phyloP scores from a whole-genome alignment of 2,329 filamentous ascomycete genomes.

The Alternaria angustiovoidea region DNA sequence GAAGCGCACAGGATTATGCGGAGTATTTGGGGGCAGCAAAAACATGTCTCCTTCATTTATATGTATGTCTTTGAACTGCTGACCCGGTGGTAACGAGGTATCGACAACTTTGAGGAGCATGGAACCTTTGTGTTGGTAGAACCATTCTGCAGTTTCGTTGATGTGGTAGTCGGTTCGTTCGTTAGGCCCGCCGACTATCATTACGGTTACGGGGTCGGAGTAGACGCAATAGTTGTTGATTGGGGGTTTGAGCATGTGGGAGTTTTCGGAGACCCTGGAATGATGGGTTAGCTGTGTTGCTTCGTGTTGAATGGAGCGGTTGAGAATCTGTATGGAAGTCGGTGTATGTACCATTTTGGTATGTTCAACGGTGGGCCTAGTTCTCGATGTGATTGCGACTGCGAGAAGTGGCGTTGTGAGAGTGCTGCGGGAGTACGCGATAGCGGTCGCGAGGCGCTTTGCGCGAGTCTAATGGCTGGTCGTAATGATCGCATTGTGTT shows the following conservation, averaged over 20 bases:
- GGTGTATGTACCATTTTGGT: slow-evolving; percentile 50
- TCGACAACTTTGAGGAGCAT: slow-evolving; percentile 96
- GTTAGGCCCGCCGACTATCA: slow-evolving; percentile 97
- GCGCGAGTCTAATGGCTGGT: slow-evolving; percentile 23
- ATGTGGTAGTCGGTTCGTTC: slow-evolving; percentile 98
- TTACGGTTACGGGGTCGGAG: slow-evolving; percentile 81
- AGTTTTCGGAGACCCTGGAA: slow-evolving; percentile 85
- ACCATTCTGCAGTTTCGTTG: slow-evolving; percentile 95
- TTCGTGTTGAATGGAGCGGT: background rate
- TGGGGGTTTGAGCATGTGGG: slow-evolving; percentile 89
- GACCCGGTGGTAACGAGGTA: slow-evolving; percentile 32
- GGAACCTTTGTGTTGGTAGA: slow-evolving; percentile 92
- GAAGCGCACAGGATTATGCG: slow-evolving; percentile 94
- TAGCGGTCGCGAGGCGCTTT: slow-evolving; percentile 15
- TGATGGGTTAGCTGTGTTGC: background rate
- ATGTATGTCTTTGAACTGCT: slow-evolving; percentile 79
- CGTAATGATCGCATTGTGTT: slow-evolving; percentile 31
- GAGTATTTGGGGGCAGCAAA: slow-evolving; percentile 89
- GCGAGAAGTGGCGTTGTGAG: slow-evolving; percentile 39
- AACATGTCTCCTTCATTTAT: slow-evolving; percentile 96
- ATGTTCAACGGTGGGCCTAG: slow-evolving; percentile 50
- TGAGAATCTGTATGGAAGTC: too few species aligned
- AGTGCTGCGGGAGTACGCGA: slow-evolving; percentile 23
- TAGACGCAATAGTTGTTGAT: slow-evolving; percentile 99
- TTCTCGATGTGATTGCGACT: slow-evolving; percentile 26